phyloP scores from a whole-genome alignment of 352 stramenopile genomes.

The Thalassiosira ordinaria region DNA sequence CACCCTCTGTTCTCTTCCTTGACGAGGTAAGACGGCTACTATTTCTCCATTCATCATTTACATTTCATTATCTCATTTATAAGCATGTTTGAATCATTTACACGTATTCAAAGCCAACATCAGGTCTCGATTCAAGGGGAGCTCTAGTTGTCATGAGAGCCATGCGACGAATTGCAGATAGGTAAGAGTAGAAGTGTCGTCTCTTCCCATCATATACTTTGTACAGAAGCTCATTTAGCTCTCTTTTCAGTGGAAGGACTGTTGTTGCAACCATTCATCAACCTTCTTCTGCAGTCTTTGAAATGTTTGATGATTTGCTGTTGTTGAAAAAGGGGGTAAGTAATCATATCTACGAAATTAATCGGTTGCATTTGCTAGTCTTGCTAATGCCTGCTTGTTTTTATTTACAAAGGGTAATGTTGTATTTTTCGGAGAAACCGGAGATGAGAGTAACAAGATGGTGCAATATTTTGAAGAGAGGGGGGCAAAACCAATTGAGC shows the following conservation, averaged over 20 bases:
- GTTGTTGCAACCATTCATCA: slow-evolving; percentile 91
- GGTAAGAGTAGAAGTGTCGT: too few relatives aligned
- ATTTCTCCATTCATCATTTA: background rate
- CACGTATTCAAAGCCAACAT: slow-evolving; percentile 17
- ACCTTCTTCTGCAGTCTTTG: slow-evolving; percentile 78
- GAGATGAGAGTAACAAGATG: slow-evolving; percentile 83
- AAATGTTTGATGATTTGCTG: slow-evolving; percentile 90
- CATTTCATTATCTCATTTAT: background rate
- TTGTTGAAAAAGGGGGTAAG: slow-evolving; percentile 88
- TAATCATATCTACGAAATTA: too few relatives aligned
- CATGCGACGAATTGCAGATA: slow-evolving; percentile 88
- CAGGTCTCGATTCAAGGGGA: slow-evolving; percentile 77
- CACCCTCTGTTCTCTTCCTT: slow-evolving; percentile 86
- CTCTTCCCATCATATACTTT: too few relatives aligned
- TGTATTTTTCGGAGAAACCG: slow-evolving; percentile 90
- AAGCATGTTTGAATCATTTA: slow-evolving; percentile 24
- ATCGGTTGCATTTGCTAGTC: too few relatives aligned
- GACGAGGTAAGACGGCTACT: slow-evolving; percentile 83
- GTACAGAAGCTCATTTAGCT: too few relatives aligned
- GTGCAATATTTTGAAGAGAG: slow-evolving; percentile 88
- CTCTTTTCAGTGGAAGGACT: slow-evolving; percentile 41
- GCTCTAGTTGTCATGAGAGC: slow-evolving; percentile 89
- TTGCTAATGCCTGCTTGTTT: too few relatives aligned
- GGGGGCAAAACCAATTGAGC: slow-evolving; percentile 69
- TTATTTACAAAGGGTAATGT: too few relatives aligned